Base-by-base conservation (phyloP, 75 land plant genomes). In the Ceratopteris richardii region DNA sequence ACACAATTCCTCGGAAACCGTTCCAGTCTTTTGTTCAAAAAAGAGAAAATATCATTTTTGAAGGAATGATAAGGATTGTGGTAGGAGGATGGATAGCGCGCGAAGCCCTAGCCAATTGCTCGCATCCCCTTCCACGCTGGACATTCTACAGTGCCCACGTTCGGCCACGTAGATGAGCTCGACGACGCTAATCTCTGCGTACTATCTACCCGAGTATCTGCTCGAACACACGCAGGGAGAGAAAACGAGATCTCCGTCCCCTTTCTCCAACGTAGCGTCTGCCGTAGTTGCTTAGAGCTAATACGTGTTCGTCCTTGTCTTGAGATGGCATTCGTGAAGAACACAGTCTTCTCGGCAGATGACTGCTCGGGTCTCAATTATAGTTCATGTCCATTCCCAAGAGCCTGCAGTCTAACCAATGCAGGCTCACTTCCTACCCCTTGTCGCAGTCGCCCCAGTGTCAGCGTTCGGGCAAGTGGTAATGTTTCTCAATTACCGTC, bases 401-500 rank as follows among this genome's bases (percentile, higher is more conserved):
- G 3, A 21, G 50, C 22, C 4, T 17, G 22, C 18, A 5, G 12
- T 17, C 17, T 21, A 17, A 2, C 50, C 18, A 46, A 21, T 21
- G 22, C 22, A 46, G 18, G 22, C 18, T 4, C 50, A 6, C 50
- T 46, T 5, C 50, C 50, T 21, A 17, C 50, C 17, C 14, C 50
- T 46, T 4, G 50, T n/a, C 50, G 14, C 22, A 5, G 13, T 46
- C 37, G 37, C 37, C 37, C 7, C 3, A 3, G 9, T 33, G 3
- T 33, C 7, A 33, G 37, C 37, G 3, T 33, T 9, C 37, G 37
- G 37, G 37, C 37, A 4, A 33, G 37, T 9, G 3, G 7, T 33
- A 9, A 33, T 33, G 37, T 3, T 9, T 58, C 47, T 39, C 58
- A 44, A 25, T 33, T 70, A 57, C 73, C 73, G 2, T 36, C 73